phyloP scores from a whole-genome alignment of 2,329 filamentous ascomycete genomes.

The Penicillium palitans region DNA sequence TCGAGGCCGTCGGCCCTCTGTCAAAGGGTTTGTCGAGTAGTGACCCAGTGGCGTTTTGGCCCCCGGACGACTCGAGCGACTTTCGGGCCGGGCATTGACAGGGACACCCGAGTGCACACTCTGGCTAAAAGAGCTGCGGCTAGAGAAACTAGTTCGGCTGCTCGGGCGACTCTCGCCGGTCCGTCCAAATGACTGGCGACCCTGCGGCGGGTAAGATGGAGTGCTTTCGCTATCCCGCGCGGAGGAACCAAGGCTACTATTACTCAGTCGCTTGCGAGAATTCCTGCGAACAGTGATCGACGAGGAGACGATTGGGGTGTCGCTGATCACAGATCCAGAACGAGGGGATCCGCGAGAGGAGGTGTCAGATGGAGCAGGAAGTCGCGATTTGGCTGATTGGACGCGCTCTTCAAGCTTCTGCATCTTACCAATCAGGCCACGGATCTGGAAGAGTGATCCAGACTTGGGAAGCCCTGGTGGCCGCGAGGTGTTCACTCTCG shows the following conservation, averaged over 20 bases:
- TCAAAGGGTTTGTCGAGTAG: conserved; percentile 51
- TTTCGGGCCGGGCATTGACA: conserved; percentile 59
- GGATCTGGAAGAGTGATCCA: conserved; percentile 85
- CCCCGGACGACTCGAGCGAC: conserved; percentile 62
- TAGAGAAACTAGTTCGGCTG: conserved; percentile 66
- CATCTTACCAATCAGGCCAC: conserved; percentile 93
- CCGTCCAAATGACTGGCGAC: conserved; percentile 52
- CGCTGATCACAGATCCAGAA: conserved; percentile 50
- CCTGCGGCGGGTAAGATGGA: conserved; percentile 37
- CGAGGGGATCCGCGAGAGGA: conserved; percentile 81
- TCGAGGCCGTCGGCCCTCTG: conserved; percentile 60
- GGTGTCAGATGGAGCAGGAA: conserved; percentile 76
- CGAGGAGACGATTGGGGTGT: conserved; percentile 50
- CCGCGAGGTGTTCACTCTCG: conserved; percentile 51
- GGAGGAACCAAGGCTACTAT: conserved; percentile 45
- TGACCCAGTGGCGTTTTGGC: conserved; percentile 64
- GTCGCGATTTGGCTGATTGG: conserved; percentile 84
- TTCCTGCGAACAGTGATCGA: conserved; percentile 57
- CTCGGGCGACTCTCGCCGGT: conserved; percentile 64
- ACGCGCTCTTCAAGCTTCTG: conserved; percentile 92
- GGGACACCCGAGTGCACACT: conserved; percentile 40
- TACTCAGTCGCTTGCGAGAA: conserved; percentile 44
- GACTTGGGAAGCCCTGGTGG: conserved; percentile 56
- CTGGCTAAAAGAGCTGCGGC: conserved; percentile 44
- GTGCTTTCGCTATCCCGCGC: conserved; percentile 38